Percentiles rank a stretch among this genome's conserved stretches.
phyloP scores from a whole-genome alignment of 352 stramenopile species.

The Phytophthora cajani region DNA sequence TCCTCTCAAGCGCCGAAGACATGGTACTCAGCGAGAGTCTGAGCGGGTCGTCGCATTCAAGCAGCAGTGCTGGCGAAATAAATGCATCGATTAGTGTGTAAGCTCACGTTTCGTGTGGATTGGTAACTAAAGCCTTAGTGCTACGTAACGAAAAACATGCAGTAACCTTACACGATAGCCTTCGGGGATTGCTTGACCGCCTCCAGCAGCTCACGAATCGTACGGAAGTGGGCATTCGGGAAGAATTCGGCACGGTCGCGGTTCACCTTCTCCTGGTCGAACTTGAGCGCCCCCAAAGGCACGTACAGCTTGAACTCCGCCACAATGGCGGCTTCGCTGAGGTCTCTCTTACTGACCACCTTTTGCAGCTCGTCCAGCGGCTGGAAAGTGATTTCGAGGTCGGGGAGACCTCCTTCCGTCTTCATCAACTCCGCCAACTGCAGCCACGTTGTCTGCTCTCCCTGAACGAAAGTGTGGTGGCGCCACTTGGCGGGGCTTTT shows the following conservation, averaged over 20 bases:
- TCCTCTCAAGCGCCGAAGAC: constrained; percentile 24
- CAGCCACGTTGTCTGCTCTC: constrained; percentile 43
- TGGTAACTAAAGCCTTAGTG: neutral
- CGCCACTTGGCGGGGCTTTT: constrained; percentile 38
- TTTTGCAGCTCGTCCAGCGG: constrained; percentile 27
- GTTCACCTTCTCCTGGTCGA: constrained; percentile 40
- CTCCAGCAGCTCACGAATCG: constrained; percentile 32
- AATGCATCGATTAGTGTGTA: constrained; percentile 2
- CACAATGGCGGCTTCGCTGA: neutral
- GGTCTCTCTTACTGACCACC: constrained; percentile 13
- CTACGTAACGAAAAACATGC: neutral
- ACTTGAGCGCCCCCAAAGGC: constrained; percentile 1
- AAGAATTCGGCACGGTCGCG: constrained; percentile 43
- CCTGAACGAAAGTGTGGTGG: constrained; percentile 40
- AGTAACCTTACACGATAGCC: constrained; percentile 17
- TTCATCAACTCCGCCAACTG: constrained; percentile 36
- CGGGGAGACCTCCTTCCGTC: constrained; percentile 18
- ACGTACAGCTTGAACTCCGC: constrained; percentile 32
- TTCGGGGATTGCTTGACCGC: constrained; percentile 31
- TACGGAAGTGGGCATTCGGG: constrained; percentile 33
- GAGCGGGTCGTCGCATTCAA: neutral
- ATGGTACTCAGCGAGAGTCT: constrained; percentile 21
- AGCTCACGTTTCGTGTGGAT: neutral
- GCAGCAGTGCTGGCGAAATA: neutral
- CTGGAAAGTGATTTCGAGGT: constrained; percentile 34